phyloP scores from a whole-genome alignment of 495 filamentous ascomycete genomes.

The Aspergillus mulundensis region DNA sequence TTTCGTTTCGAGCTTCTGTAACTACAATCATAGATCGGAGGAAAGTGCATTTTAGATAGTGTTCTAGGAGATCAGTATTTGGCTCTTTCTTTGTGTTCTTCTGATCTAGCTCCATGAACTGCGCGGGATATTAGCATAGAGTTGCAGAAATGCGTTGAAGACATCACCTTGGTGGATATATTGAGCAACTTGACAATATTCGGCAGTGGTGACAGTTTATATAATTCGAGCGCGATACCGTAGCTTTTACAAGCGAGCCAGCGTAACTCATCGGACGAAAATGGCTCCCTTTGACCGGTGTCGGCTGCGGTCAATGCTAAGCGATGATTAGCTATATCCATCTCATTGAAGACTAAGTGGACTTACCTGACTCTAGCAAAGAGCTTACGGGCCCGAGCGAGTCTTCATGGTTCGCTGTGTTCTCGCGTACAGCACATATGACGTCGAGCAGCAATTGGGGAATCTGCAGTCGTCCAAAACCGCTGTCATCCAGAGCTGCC shows the following conservation, averaged over 20 bases:
- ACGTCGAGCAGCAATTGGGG: conserved; percentile 49
- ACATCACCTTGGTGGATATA: conserved; percentile 48
- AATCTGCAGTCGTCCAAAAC: conserved; percentile 43
- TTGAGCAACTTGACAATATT: conserved; percentile 53
- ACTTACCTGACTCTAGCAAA: conserved; percentile 60
- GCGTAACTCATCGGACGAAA: conserved; percentile 64
- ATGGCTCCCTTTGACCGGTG: conserved; percentile 25
- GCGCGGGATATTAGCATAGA: not conserved
- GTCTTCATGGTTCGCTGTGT: conserved; percentile 1
- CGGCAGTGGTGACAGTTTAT: conserved; percentile 49
- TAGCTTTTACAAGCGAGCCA: conserved; percentile 81
- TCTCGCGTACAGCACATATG: not conserved
- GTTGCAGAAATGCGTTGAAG: not conserved
- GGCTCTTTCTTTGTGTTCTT: conserved; percentile 38
- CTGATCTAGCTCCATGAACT: conserved; percentile 60
- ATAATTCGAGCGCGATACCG: conserved; percentile 63
- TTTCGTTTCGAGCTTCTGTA: conserved; percentile 60
- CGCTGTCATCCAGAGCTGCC: conserved; percentile 47
- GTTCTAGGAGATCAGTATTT: conserved; percentile 49
- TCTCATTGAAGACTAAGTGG: not conserved
- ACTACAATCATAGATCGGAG: conserved; percentile 56
- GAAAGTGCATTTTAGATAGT: conserved; percentile 65
- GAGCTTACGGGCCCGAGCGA: conserved; percentile 52
- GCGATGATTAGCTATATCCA: conserved; percentile 23
- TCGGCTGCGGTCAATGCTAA: conserved; percentile 37